phyloP scores from a whole-genome alignment of 2,329 filamentous ascomycete species.

The Zopfia rhizophila region DNA sequence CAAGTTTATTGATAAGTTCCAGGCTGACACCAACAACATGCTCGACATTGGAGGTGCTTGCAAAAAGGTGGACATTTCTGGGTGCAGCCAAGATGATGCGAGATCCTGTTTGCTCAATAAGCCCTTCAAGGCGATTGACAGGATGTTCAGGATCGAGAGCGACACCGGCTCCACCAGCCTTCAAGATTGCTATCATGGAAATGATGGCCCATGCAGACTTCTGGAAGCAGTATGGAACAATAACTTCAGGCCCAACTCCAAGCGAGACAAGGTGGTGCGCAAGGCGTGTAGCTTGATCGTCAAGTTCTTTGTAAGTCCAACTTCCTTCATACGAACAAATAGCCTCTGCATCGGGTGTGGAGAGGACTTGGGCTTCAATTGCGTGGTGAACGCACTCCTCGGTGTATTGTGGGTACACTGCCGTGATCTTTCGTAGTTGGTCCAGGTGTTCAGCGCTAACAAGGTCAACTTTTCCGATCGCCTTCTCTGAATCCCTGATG shows the following conservation, averaged over 20 bases:
- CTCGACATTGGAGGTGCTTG: conserved; percentile 13
- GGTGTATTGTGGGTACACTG: conserved; percentile 19
- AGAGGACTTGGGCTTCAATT: conserved; percentile 7
- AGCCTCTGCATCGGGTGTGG: conserved; percentile 6
- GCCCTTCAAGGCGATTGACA: conserved; percentile 40
- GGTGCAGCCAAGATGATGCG: conserved; percentile 12
- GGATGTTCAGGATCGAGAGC: conserved; percentile 50
- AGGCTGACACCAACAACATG: conserved; percentile 13
- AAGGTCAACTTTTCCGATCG: conserved; percentile 41
- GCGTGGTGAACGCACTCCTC: conserved; percentile 22
- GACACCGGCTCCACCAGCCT: conserved; percentile 56
- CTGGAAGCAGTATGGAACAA: conserved; percentile 35
- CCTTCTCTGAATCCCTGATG: conserved; percentile 36
- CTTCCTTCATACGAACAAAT: conserved; percentile 1
- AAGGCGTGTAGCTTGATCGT: conserved; percentile 14
- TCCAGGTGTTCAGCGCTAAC: conserved; percentile 40
- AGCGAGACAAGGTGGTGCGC: conserved; percentile 12
- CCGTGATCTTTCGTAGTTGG: conserved; percentile 21
- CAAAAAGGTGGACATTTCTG: conserved; percentile 10
- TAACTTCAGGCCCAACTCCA: conserved; percentile 17
- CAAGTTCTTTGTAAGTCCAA: conserved; percentile 28
- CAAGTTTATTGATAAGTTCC: conserved; percentile 5
- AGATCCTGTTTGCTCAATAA: conserved; percentile 46
- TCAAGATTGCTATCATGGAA: conserved; percentile 55
- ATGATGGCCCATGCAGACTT: conserved; percentile 38